Conservation (phyloP, 768 basidiomycete species). For the Daedaleopsis sinensis region DNA sequence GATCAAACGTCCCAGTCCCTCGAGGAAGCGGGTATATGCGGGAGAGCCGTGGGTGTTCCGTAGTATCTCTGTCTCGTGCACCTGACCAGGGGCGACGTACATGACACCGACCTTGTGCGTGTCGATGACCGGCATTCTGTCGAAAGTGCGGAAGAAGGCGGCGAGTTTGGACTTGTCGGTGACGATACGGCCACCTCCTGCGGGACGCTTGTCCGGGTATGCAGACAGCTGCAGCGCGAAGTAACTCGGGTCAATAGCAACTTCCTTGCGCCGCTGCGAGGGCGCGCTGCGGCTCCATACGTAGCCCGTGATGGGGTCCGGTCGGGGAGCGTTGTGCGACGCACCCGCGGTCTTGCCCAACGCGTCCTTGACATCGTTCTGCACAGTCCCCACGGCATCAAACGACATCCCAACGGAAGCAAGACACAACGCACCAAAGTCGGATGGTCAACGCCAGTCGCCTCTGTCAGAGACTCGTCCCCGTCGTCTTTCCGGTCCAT, state of each 20-base stretch:
- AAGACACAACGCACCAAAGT: conserved; percentile 11
- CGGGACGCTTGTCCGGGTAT: conserved; percentile 57
- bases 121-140: conserved; percentile 92
- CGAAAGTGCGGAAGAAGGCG: conserved; percentile 67
- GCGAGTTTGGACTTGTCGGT: conserved; percentile 56
- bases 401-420: conserved; percentile 5
- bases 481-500: conserved; percentile 56
- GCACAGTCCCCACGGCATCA: conserved; percentile 15
- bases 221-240: conserved; percentile 86
- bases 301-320: conserved; percentile 81
- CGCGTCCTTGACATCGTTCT: conserved; percentile 15
- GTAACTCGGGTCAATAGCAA: conserved; percentile 83
- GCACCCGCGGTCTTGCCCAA: conserved; percentile 7
- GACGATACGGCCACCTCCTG: conserved; percentile 49
- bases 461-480: neutral
- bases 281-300: conserved; percentile 89
- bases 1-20: conserved; percentile 87
- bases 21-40: conserved; percentile 91
- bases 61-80: conserved; percentile 81
- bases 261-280: conserved; percentile 86
- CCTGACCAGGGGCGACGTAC: conserved; percentile 94
- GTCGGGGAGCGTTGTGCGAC: conserved; percentile 39
- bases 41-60: conserved; percentile 92
- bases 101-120: conserved; percentile 96
- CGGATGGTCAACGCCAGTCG: conserved; percentile 9